These are phyloP conservation scores for Fomitopsis palustris DNA, from an alignment of 1,284 basidiomycete species.

Conservation along the genomic window DNA sequence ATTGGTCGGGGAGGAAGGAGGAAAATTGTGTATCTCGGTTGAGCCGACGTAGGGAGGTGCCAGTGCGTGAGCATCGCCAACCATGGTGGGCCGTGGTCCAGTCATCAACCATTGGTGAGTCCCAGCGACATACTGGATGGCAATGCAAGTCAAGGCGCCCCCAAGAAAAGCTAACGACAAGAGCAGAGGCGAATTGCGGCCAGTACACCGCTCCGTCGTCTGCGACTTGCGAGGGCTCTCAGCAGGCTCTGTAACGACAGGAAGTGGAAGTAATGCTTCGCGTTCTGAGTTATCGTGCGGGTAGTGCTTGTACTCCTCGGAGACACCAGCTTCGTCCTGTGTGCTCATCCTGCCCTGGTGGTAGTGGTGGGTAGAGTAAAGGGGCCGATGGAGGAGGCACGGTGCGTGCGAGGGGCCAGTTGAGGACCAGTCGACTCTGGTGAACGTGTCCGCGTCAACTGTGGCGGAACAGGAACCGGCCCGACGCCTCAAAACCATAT, in stretches of 20 bases:
- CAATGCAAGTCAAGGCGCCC: slow-evolving; percentile 4
- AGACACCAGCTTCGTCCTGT: neutral
- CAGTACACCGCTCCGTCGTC: neutral
- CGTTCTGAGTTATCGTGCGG: slow-evolving; percentile 4
- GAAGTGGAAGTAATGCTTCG: slow-evolving; percentile 6
- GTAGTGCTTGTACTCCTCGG: slow-evolving; percentile 9
- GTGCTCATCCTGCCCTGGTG: slow-evolving; percentile 1
- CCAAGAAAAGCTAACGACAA: slow-evolving; percentile 5
- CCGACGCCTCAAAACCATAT: neutral
- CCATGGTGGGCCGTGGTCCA: neutral
- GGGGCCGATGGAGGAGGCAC: too few relatives aligned
- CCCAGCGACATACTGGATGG: slow-evolving; percentile 3
- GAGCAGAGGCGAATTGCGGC: neutral
- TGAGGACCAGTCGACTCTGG: too few relatives aligned
- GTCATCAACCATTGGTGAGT: slow-evolving; percentile 1
- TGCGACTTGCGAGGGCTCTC: neutral
- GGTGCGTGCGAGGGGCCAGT: too few relatives aligned
- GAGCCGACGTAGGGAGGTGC: slow-evolving; percentile 69
- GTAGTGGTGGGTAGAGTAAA: too few relatives aligned
- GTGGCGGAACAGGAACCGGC: neutral
- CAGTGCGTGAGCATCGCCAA: slow-evolving; percentile 17
- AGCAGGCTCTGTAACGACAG: neutral
- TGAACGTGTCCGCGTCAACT: neutral
- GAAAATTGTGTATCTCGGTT: slow-evolving; percentile 62
- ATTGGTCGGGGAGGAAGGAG: slow-evolving; percentile 72